Base-by-base conservation (phyloP, 208 protist species). In the Trypanosomatidae sp. region DNA sequence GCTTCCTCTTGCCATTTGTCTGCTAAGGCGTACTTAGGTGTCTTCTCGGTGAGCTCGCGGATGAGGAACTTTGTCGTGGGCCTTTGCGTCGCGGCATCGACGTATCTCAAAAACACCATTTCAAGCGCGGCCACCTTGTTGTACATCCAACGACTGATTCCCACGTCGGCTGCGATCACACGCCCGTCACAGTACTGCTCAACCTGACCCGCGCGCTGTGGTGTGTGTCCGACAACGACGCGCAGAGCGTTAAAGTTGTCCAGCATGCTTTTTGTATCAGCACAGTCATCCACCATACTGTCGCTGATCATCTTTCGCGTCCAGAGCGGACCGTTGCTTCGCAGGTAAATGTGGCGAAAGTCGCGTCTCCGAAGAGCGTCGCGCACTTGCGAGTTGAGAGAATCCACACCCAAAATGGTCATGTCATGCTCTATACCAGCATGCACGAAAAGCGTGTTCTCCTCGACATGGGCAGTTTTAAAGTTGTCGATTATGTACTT, bases 201-300 rank as follows among this genome's bases (percentile, higher is more conserved):
- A 52, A 96, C 71, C 49, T 83, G 78, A 0, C 91, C 89, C 13
- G 74, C 79, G 0, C 65, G 60, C 68, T 92, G 80, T 4, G 87
- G 83, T n/a, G 91, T 96, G 58, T 96, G 91, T n/a, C 91, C 91
- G 22, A 96, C 87, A 56, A 96, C 86, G 58, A 96, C 86, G 46
- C 79, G 65, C 30, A 84, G 52, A 6, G 66, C 85, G 65, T 84
- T 77, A 41, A 87, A 70, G 17, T 67, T 60, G 12, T 67, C 30
- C 15, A 91, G 76, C 3, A 79, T 75, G n/a, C 69, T 70, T 52
- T 74, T 19, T 10, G 91, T 73, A 43, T 79, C 71, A 1, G 73
- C 55, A 50, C 91, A 96, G 17, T 82, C 60, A 41, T 70, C 80
- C 25, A 68, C 75, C 73, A 84, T 83, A 6, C 87, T 89, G 22